Conservation (phyloP, 768 basidiomycete species). For the Dioszegia crocea region DNA sequence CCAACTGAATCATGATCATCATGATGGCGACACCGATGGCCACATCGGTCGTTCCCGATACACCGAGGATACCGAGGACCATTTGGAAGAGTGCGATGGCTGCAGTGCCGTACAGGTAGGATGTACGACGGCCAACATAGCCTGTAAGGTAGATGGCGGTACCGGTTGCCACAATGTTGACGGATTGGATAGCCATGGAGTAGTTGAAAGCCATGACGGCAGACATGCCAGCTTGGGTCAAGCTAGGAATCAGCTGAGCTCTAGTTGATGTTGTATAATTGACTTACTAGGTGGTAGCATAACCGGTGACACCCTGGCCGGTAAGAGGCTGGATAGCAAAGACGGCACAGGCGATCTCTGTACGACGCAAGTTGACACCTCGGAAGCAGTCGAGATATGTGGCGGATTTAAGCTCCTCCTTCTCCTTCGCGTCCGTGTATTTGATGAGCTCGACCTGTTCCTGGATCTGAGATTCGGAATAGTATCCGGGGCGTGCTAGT, state of each 20-base stretch:
- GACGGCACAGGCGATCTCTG: conserved; percentile 25
- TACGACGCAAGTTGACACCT: conserved; percentile 31
- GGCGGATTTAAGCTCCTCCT: neutral
- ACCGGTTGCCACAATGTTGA: conserved; percentile 14
- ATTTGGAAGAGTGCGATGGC: conserved; percentile 8
- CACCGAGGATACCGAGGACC: conserved; percentile 10
- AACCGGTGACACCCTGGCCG: neutral
- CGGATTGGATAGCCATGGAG: conserved; percentile 17
- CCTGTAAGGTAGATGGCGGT: conserved; percentile 7
- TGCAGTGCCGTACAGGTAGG: conserved; percentile 6
- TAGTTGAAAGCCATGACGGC: conserved; percentile 11
- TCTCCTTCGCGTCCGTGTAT: conserved; percentile 50
- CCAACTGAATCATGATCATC: conserved; percentile 7
- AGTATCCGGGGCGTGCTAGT: conserved; percentile 1
- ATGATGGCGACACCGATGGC: conserved; percentile 7
- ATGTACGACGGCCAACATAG: neutral
- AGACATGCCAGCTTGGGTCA: conserved; percentile 17
- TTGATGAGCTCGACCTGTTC: conserved; percentile 44
- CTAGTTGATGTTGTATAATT: too few species aligned
- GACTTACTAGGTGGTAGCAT: conserved; percentile 5
- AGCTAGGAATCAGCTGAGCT: neutral
- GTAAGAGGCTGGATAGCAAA: conserved; percentile 13
- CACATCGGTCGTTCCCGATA: neutral
- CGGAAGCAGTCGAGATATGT: conserved; percentile 29
- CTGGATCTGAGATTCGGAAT: conserved; percentile 2